These are phyloP conservation scores for Volvariella volvacea DNA, from an alignment of 1,284 basidiomycete genomes.

Conservation along the genomic window DNA sequence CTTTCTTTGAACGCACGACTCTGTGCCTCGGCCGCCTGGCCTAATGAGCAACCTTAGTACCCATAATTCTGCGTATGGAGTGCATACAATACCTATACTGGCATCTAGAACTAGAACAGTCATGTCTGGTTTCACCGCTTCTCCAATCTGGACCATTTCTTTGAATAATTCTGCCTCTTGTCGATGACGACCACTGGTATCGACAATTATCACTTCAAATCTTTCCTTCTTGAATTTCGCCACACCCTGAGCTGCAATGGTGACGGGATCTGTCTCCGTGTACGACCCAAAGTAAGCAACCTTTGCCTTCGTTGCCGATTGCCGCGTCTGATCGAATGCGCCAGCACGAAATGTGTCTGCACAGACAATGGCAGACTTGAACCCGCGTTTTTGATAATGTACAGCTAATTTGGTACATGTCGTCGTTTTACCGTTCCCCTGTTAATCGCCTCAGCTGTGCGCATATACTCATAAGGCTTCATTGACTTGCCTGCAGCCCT, in stretches of 20 bases:
- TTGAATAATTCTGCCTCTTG: slow-evolving; percentile 96
- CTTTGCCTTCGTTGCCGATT: slow-evolving; percentile 95
- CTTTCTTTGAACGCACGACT: slow-evolving; percentile 97
- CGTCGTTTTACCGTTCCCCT: slow-evolving; percentile 98
- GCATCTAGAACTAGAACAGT: slow-evolving; percentile 87
- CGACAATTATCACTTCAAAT: slow-evolving; percentile 99
- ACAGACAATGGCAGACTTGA: slow-evolving; percentile 98
- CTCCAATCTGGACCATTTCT: slow-evolving; percentile 96
- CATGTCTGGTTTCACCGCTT: slow-evolving; percentile 92
- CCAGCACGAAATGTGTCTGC: slow-evolving; percentile 99
- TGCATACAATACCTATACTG: slow-evolving; percentile 58
- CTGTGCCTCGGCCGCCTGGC: slow-evolving; percentile 97
- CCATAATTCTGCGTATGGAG: not conserved
- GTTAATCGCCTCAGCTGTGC: slow-evolving; percentile 7
- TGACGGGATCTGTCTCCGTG: slow-evolving; percentile 97
- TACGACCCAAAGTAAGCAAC: slow-evolving; percentile 99
- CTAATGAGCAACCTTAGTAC: slow-evolving; percentile 29
- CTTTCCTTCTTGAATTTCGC: slow-evolving; percentile 96
- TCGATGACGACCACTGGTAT: slow-evolving; percentile 96
- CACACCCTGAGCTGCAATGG: slow-evolving; percentile 92
- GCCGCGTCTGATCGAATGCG: slow-evolving; percentile 97
- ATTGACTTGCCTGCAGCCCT: slow-evolving; percentile 71
- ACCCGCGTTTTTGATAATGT: slow-evolving; percentile 95
- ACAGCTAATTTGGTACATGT: slow-evolving; percentile 97
- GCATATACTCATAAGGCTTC: not conserved